These are phyloP conservation scores for Claviceps monticola DNA, from an alignment of 2,329 filamentous ascomycete genomes.

Conservation along the genomic window DNA sequence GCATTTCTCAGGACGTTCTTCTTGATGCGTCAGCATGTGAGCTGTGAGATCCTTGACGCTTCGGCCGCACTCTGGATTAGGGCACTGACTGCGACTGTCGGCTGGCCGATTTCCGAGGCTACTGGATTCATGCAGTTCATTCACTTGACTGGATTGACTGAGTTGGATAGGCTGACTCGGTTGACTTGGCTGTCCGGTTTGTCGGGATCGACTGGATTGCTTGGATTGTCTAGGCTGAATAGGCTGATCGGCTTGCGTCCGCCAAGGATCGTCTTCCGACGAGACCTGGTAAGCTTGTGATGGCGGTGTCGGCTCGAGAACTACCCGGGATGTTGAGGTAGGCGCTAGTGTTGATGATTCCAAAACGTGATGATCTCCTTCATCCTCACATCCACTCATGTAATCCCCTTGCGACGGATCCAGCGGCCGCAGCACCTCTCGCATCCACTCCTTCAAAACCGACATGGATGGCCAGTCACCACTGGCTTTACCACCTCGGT, in stretches of 20 bases:
- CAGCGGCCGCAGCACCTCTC: conserved; percentile 39
- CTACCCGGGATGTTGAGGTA: background rate
- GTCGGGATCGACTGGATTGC: too few relatives aligned
- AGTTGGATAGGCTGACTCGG: too few relatives aligned
- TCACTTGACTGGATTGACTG: too few relatives aligned
- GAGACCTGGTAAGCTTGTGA: conserved; percentile 4
- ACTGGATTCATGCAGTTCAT: too few relatives aligned
- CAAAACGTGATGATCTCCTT: conserved; percentile 19
- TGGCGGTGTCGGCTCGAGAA: conserved; percentile 7
- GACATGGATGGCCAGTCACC: conserved; percentile 46
- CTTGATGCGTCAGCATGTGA: conserved; percentile 93
- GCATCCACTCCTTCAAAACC: conserved; percentile 46
- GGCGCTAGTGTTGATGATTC: conserved; percentile 3
- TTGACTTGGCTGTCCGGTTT: too few relatives aligned
- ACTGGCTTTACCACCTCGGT: conserved; percentile 41
- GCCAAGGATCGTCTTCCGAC: conserved; percentile 11
- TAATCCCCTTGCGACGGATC: conserved; percentile 14
- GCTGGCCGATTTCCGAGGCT: conserved; percentile 13
- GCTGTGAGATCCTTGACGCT: conserved; percentile 57
- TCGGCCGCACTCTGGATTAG: conserved; percentile 43
- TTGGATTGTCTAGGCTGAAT: too few relatives aligned
- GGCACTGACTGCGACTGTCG: conserved; percentile 35
- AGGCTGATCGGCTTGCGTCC: conserved; percentile 14
- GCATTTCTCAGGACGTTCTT: conserved; percentile 89
- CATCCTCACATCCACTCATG: conserved; percentile 20